Percentiles rank a stretch among this genome's conserved stretches.
Evolutionary conservation across 129 eudicot species (phyloP).

Genomic region (Tagetes patula): DNA sequence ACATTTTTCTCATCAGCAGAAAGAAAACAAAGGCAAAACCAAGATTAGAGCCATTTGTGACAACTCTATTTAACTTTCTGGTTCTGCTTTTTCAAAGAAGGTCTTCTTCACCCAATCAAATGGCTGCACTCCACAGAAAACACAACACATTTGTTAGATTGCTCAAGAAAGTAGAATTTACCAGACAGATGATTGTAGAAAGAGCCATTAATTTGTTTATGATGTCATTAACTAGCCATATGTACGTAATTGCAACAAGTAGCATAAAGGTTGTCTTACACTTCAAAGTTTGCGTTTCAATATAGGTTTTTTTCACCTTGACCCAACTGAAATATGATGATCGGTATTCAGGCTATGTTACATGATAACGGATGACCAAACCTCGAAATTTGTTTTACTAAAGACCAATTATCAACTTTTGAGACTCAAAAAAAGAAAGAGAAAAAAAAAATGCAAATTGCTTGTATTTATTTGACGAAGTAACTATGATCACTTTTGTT

Average conservation of each 20-base stretch:
- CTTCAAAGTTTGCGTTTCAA: background rate
- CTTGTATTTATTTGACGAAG: background rate
- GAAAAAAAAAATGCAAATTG: background rate
- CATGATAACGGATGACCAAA: background rate
- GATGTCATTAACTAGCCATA: background rate
- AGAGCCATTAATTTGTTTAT: background rate
- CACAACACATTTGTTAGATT: slow-evolving; percentile 19
- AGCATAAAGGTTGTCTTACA: background rate
- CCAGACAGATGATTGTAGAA: background rate
- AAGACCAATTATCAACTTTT: background rate
- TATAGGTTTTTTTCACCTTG: background rate
- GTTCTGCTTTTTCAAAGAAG: slow-evolving; percentile 43
- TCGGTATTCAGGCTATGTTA: background rate
- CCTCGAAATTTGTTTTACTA: background rate
- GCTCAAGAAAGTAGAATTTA: background rate
- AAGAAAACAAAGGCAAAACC: slow-evolving; percentile 29
- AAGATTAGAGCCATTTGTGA: slow-evolving; percentile 16
- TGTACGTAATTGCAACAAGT: background rate
- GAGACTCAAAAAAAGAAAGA: background rate
- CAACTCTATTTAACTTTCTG: slow-evolving; percentile 32
- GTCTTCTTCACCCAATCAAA: slow-evolving; percentile 50
- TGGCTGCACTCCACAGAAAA: slow-evolving; percentile 36
- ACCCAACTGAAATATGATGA: background rate
- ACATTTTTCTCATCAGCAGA: slow-evolving; percentile 38
- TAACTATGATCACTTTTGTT: background rate